A percentile compares a stretch with the other conserved stretches of the same genome.
phyloP scores from a whole-genome alignment of 768 basidiomycete genomes.

The Daedalea quercina region DNA sequence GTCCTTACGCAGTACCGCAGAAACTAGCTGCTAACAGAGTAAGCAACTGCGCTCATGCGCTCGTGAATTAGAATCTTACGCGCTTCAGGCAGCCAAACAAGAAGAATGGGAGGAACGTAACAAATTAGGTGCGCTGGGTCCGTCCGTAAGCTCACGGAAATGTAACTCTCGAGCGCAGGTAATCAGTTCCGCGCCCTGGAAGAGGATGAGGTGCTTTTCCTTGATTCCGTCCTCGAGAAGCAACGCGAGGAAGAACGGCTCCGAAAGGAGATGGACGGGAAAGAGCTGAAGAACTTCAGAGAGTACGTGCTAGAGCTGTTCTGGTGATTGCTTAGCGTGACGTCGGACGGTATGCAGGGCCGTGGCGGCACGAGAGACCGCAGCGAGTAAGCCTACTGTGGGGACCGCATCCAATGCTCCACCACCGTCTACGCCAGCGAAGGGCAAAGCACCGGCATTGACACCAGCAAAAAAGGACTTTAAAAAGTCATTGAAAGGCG shows the following conservation, averaged over 20 bases:
- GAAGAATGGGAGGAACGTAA: slow-evolving; percentile 92
- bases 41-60: slow-evolving; percentile 18
- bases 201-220: slow-evolving; percentile 86
- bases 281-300: slow-evolving; percentile 73
- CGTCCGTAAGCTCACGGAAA: background rate
- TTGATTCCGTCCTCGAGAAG: slow-evolving; percentile 74
- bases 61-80: slow-evolving; percentile 15
- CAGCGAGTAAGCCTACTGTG: slow-evolving; percentile 27
- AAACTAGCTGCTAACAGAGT: slow-evolving; percentile 90
- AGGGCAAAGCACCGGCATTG: slow-evolving; percentile 19
- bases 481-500: slow-evolving; percentile 70
- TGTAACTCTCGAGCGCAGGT: slow-evolving; percentile 32
- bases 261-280: slow-evolving; percentile 68
- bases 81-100: slow-evolving; percentile 71
- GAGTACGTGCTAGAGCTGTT: slow-evolving; percentile 40
- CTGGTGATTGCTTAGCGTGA: background rate
- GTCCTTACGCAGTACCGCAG: slow-evolving; percentile 30
- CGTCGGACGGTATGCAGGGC: slow-evolving; percentile 43
- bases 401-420: slow-evolving; percentile 21
- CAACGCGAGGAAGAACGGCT: slow-evolving; percentile 71
- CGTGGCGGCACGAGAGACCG: slow-evolving; percentile 63
- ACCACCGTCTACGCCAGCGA: slow-evolving; percentile 10
- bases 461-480: slow-evolving; percentile 49
- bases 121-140: slow-evolving; percentile 46
- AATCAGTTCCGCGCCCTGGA: slow-evolving; percentile 88